These are phyloP conservation scores for Brassica juncea DNA, from an alignment of 345 rosid species.

Conservation along the genomic window DNA sequence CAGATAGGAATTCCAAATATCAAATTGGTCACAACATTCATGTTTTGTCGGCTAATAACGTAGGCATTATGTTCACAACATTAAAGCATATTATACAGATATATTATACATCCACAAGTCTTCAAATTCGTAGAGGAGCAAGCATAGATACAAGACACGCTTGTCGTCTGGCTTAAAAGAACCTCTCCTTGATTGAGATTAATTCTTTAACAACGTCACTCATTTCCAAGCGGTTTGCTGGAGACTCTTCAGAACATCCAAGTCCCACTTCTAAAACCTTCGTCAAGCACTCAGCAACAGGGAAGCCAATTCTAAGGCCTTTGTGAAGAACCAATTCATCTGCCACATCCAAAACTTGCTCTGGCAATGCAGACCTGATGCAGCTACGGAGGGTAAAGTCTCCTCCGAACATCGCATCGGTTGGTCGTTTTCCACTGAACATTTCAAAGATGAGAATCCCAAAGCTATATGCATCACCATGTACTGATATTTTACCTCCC, in stretches of 20 bases:
- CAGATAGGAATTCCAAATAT: no score
- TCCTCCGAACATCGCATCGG: not conserved
- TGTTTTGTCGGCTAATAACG: no score
- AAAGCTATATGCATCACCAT: not conserved
- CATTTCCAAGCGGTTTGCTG: not conserved
- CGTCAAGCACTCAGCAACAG: no score
- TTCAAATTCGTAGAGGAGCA: no score
- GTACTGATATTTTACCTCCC: not conserved
- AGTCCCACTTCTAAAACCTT: no score
- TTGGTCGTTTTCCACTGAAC: not conserved
- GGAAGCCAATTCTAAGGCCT: not conserved
- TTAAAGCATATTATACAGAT: no score
- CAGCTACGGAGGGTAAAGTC: not conserved
- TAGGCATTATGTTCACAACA: no score
- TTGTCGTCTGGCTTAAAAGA: no score
- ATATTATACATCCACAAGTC: not conserved
- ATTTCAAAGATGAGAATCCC: not conserved
- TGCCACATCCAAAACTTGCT: not conserved
- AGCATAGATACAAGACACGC: no score
- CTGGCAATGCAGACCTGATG: not conserved
- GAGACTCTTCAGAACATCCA: not conserved
- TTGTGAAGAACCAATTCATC: not conserved
- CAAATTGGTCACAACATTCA: no score
- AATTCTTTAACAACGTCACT: no score
- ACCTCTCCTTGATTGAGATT: no score